Evolutionary conservation across 2,329 filamentous ascomycete genomes (phyloP).

Genomic region (Apiospora hydei): DNA sequence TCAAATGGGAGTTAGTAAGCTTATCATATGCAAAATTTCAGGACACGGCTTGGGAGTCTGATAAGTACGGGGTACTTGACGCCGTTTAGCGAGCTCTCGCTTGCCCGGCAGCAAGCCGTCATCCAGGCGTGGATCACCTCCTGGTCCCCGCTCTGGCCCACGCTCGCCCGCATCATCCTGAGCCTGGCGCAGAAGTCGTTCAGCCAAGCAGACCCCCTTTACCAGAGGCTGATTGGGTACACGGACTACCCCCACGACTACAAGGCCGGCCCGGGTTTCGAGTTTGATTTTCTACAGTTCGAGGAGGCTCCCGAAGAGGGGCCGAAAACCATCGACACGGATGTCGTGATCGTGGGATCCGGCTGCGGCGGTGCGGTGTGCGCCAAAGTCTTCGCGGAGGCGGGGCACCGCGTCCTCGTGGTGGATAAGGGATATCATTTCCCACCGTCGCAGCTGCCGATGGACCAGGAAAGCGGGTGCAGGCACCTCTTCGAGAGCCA

Average conservation of each 20-base stretch:
- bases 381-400: conserved; percentile 82
- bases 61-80: conserved; percentile 72
- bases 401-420: conserved; percentile 70
- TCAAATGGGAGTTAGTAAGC: background rate
- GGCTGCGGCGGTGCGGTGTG: conserved; percentile 85
- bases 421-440: conserved; percentile 86
- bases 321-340: conserved; percentile 72
- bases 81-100: conserved; percentile 57
- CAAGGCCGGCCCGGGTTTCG: conserved; percentile 57
- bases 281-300: conserved; percentile 70
- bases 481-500: conserved; percentile 74
- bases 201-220: conserved; percentile 61
- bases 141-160: conserved; percentile 60
- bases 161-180: conserved; percentile 63
- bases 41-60: conserved; percentile 68
- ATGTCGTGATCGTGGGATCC: conserved; percentile 86
- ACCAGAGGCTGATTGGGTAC: conserved; percentile 64
- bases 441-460: conserved; percentile 74
- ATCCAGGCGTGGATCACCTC: conserved; percentile 67
- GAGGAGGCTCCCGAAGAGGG: conserved; percentile 44
- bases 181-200: conserved; percentile 62
- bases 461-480: conserved; percentile 68
- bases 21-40: conserved; percentile 42
- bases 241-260: conserved; percentile 60
- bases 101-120: conserved; percentile 52